Evolutionary conservation across 305 asterid species (phyloP).

Genomic region (Fraxinus angustifolia): DNA sequence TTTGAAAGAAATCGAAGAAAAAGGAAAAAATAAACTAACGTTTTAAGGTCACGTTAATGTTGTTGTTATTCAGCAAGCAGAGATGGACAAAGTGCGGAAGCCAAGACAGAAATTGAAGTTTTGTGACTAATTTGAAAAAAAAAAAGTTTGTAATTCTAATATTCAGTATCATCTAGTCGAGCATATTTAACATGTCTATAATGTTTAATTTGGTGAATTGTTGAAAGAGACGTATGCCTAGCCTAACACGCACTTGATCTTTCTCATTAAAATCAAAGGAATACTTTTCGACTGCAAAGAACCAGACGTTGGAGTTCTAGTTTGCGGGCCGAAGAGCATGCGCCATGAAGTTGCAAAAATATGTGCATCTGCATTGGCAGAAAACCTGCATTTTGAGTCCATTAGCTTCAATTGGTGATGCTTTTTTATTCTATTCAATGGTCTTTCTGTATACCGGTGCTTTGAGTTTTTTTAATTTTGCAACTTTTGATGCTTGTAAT

Average conservation of each 20-base stretch:
- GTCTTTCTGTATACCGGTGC: neutral
- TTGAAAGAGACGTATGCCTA: neutral
- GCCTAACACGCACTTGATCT: neutral
- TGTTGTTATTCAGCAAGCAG: neutral
- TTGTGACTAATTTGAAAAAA: neutral
- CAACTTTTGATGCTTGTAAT: neutral
- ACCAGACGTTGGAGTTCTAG: constrained; percentile 33
- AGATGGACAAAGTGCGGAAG: neutral
- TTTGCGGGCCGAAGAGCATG: constrained; percentile 34
- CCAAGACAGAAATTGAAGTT: neutral
- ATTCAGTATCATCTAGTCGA: neutral
- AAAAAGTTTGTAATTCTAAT: neutral
- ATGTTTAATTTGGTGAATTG: neutral
- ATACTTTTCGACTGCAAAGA: constrained; percentile 41
- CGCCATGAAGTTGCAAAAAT: constrained; percentile 37
- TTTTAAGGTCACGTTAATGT: neutral
- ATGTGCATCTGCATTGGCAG: constrained; percentile 30
- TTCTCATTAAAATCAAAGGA: constrained; percentile 28
- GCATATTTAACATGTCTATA: neutral
- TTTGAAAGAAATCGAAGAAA: neutral
- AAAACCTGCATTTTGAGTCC: constrained; percentile 32
- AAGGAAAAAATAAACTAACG: neutral
- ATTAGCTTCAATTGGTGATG: constrained; percentile 40
- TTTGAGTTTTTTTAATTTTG: neutral
- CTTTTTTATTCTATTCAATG: neutral